Conservation (phyloP, 176 grass and related monocot species). For the Phoenix roebelenii region DNA sequence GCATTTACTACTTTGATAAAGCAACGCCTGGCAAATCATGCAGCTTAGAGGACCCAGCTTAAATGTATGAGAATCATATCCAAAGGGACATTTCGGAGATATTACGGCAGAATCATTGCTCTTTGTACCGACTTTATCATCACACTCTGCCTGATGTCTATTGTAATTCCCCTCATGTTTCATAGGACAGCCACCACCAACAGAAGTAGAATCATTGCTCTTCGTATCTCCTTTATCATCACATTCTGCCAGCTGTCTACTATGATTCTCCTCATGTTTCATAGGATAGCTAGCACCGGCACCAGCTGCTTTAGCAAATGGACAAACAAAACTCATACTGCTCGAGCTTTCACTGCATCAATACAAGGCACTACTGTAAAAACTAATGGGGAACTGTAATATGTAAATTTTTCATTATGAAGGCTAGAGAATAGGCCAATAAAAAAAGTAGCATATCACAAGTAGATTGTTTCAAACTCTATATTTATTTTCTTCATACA, state of each 20-base stretch:
- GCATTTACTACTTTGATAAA: constrained; percentile 75
- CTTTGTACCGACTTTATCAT: constrained; percentile 18
- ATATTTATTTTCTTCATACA: too few species aligned
- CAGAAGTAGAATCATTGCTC: constrained; percentile 18
- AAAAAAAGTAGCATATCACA: too few species aligned
- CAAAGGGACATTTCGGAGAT: constrained; percentile 80
- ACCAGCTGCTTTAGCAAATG: constrained; percentile 40
- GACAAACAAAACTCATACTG: constrained; percentile 43
- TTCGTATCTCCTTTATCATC: constrained; percentile 16
- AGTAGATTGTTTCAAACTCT: too few species aligned
- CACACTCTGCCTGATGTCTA: constrained; percentile 19
- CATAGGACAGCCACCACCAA: constrained; percentile 39
- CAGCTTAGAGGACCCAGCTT: constrained; percentile 95
- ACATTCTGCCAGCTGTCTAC: constrained; percentile 20
- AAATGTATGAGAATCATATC: constrained; percentile 82
- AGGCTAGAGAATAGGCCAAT: too few species aligned
- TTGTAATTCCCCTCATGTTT: constrained; percentile 17
- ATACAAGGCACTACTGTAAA: background rate
- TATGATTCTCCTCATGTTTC: constrained; percentile 18
- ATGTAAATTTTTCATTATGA: too few species aligned
- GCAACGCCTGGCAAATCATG: constrained; percentile 79
- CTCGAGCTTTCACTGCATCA: constrained; percentile 7
- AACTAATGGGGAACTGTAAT: too few species aligned
- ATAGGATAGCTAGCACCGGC: constrained; percentile 40
- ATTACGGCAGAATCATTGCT: constrained; percentile 27